A percentile compares a stretch with the other conserved stretches of the same genome.
These are phyloP conservation scores for Podaxis sp. DNA, from an alignment of 768 basidiomycete species.

Conservation along the genomic window DNA sequence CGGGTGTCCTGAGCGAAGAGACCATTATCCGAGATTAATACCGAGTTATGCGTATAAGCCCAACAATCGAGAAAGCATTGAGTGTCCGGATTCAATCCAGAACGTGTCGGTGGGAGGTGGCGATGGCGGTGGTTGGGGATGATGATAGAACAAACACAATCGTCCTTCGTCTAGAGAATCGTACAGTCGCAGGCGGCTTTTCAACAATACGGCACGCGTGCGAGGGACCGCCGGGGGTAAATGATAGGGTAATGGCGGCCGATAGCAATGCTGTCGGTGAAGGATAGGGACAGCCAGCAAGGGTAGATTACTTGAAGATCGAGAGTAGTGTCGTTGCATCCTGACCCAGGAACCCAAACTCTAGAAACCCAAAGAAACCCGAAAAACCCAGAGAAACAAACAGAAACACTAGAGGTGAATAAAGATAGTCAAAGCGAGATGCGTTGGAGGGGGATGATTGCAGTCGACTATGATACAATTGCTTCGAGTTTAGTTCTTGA, in stretches of 20 bases:
- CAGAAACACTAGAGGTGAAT: constrained; percentile 14
- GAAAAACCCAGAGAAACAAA: constrained; percentile 10
- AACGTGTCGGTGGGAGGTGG: neutral
- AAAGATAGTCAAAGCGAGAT: constrained; percentile 15
- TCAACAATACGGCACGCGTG: constrained; percentile 2
- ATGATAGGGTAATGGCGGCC: constrained; percentile 1
- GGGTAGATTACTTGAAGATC: constrained; percentile 10
- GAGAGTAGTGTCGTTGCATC: constrained; percentile 1
- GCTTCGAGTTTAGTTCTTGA: constrained; percentile 9
- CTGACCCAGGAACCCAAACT: constrained; percentile 11
- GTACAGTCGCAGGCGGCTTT: constrained; percentile 10
- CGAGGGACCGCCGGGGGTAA: constrained; percentile 1
- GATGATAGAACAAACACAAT: constrained; percentile 11
- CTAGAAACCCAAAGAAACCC: constrained; percentile 9
- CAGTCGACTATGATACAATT: constrained; percentile 17
- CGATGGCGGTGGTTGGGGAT: neutral
- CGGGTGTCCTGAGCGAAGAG: constrained; percentile 13
- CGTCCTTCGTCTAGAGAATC: constrained; percentile 13
- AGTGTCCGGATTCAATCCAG: constrained; percentile 14
- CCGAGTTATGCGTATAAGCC: constrained; percentile 9
- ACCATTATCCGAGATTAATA: constrained; percentile 14
- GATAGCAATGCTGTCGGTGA: neutral
- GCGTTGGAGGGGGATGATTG: constrained; percentile 1
- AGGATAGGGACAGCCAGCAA: constrained; percentile 2
- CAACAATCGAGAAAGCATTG: constrained; percentile 10